Base-by-base conservation (phyloP, 2,329 filamentous ascomycete genomes). In the Dothistroma pini region DNA sequence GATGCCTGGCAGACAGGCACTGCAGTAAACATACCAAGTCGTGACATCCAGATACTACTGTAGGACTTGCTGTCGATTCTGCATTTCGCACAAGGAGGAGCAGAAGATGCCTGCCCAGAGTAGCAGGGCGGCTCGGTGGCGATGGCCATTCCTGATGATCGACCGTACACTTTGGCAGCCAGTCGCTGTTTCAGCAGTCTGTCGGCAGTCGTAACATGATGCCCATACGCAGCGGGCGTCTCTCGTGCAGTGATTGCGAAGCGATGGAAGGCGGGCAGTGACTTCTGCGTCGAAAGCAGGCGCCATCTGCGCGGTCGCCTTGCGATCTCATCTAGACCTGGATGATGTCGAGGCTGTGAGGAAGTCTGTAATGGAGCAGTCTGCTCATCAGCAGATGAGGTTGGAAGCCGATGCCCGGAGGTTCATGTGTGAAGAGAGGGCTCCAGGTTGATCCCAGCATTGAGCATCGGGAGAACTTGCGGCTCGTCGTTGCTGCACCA, bases 21-120 rank as follows among this genome's bases (percentile, higher is more conserved):
- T 7, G 21, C 21, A 32, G 52, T 54, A 54, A 54, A 54, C 52
- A 54, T 54, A 38, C 10, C 32, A 22, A 38, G 10, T 38, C 52
- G 52, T 38, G 32, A 41, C n/a, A n/a, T 38, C 52, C 52, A 22
- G 25, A 16, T 41, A 44, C 16, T 6, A 44, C 8, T n/a, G 41
- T 19, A n/a, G 41, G n/a, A n/a, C 14, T 44, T 44, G 41, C 41
- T 14, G 14, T 44, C 41, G 16, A 19, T n/a, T n/a, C 41, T 19
- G 41, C 41, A 9, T 9, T 3, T 44, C 5, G 8, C 14, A n/a
- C 41, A n/a, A 14, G 41, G n/a, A 44, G 41, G 8, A 19, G 41
- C 41, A 44, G 16, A 44, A n/a, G 41, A 8, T n/a, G 16, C 16
- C n/a, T 44, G 16, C 16, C 41, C 2, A 9, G 41, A 4, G 5